Evolutionary conservation across 192 early-diverging fungal genomes (phyloP), one percentile per base, ranked within the genome.

Genomic region (Obelidium mucronatum): DNA sequence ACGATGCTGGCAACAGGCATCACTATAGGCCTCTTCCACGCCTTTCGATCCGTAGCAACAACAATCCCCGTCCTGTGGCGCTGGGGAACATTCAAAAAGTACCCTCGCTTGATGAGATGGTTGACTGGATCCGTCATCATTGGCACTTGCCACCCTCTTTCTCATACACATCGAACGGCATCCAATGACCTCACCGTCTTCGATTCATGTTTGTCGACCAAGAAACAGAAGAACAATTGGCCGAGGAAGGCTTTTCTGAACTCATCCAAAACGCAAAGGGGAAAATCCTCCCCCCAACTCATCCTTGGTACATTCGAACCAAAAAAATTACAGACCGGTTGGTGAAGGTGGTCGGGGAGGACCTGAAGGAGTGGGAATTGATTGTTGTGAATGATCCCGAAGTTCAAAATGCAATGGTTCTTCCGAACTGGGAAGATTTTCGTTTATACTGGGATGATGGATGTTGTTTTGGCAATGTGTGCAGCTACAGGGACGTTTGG

Each of bases 391-490:
- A 82, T 48, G 78, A 83, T 39, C 74, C 71, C 8, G 19, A 26
- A n/a, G 54, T 64, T 48, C 75, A 80, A 15, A 85, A 85, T 61
- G 84, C 84, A 34, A 81, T 83, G 34, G 81, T 82, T 30, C 58
- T 76, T 5, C 63, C 84, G 33, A 73, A 73, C 11, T n/a, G 84
- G 81, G 17, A 81, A 81, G 40, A 83, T 85, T 24, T 85, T 83
- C 65, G 80, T 85, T 0, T 85, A 81, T 63, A 85, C 84, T 8
- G 83, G 83, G 3, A 30, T 84, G 13, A n/a, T 84, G 52, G 4
- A 58, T 19, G 51, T 54, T 11, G 1, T 72, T 6, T 72, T 31
- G 51, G 34, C n/a, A 34, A 58, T 72, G 69, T 48, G 11, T 15
- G 8, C 44, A 48, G 19, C 44, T 48, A 15, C 44, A 48, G 8